Evolutionary conservation across 75 land plant species (phyloP).

Genomic region (Ceratopteris richardii): DNA sequence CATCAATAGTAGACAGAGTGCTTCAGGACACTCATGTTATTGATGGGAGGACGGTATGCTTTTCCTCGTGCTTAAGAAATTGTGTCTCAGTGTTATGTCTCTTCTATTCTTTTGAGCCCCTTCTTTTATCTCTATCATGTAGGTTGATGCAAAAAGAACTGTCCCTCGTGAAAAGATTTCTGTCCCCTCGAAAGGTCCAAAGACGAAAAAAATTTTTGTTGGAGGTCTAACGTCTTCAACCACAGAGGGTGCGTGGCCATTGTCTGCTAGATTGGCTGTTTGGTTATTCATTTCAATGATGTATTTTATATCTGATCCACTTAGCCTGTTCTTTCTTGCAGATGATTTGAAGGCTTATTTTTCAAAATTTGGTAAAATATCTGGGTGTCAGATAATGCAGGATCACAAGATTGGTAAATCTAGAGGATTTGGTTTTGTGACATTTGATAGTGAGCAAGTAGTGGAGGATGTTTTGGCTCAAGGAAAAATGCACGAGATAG

Average conservation of each 20-base stretch:
- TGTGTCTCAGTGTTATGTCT: not conserved
- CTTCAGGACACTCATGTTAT: constrained; percentile 50
- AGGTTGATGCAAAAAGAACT: constrained; percentile 76
- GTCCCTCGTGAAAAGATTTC: constrained; percentile 56
- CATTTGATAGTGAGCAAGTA: constrained; percentile 67
- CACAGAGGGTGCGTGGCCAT: constrained; percentile 39
- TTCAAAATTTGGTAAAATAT: constrained; percentile 57
- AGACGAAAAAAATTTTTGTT: constrained; percentile 72
- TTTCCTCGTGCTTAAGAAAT: not conserved
- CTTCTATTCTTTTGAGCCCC: not conserved
- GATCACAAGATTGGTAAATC: constrained; percentile 79
- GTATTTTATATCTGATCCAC: no score
- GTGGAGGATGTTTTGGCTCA: constrained; percentile 72
- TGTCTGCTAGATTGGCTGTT: no score
- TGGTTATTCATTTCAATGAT: no score
- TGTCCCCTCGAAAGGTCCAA: constrained; percentile 28
- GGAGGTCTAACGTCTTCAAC: constrained; percentile 63
- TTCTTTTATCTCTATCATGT: not conserved
- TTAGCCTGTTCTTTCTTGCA: constrained; percentile 16
- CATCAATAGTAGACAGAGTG: constrained; percentile 44
- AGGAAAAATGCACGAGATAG: constrained; percentile 78
- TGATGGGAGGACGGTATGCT: constrained; percentile 56
- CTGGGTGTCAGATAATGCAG: constrained; percentile 79
- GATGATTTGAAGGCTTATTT: constrained; percentile 83
- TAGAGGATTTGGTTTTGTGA: constrained; percentile 90